Conservation (phyloP, 169 alveolate species). For the Plasmodium gallinaceum region DNA sequence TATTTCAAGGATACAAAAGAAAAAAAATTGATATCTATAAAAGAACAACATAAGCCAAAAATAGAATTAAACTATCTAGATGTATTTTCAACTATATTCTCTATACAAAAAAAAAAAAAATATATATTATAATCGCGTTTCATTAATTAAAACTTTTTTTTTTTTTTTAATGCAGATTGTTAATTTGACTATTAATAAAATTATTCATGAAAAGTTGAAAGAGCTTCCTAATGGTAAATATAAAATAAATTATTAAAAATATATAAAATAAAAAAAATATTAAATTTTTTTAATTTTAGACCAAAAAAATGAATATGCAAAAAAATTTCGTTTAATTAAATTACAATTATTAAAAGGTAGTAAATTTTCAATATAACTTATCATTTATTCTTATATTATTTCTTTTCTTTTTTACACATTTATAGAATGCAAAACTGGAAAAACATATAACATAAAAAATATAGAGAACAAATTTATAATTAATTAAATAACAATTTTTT, state of each 20-base stretch:
- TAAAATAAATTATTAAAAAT: background rate
- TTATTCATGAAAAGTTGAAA: slow-evolving; percentile 55
- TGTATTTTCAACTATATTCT: background rate
- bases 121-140: no score
- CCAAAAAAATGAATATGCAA: slow-evolving; percentile 43
- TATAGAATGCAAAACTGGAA: slow-evolving; percentile 30
- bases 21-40: background rate
- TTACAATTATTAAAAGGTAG: slow-evolving; percentile 61
- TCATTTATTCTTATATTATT: background rate
- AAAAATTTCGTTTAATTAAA: slow-evolving; percentile 55
- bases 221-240: slow-evolving; percentile 52
- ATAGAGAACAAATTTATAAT: background rate
- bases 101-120: no score
- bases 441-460: slow-evolving; percentile 2
- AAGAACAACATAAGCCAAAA: background rate
- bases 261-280: background rate
- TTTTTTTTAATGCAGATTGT: slow-evolving; percentile 24
- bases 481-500: background rate
- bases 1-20: background rate
- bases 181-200: slow-evolving; percentile 40
- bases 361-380: background rate
- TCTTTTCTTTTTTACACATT: slow-evolving; percentile 6
- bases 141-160: no score
- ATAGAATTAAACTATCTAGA: background rate
- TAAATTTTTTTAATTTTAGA: slow-evolving; percentile 11